Evolutionary conservation across 2,329 filamentous ascomycete genomes (phyloP), one percentile per base, ranked within the genome.

Genomic region (Cordyceps tenuipes): DNA sequence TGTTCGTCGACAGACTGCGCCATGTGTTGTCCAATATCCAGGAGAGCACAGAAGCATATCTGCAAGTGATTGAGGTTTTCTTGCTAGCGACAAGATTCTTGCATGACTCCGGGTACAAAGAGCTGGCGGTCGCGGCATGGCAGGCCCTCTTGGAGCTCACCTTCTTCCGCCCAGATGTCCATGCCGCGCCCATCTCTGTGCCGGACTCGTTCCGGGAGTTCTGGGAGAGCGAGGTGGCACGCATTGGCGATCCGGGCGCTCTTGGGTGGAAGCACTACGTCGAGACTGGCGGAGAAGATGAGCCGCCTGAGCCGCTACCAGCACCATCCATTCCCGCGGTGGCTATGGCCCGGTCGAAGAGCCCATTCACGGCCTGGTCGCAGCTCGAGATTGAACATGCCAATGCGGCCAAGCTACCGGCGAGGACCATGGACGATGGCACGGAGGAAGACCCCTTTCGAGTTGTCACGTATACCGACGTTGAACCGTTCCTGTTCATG

Each of bases 221-320:
- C 64, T 97, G 94, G 94, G 91, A 96, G 62, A 89, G 85, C 60
- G 93, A 97, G 68, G 79, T 84, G 0, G 77, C 88, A 0, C 83
- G 93, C 6, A 81, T 96, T 58, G 93, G 93, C 10, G 93, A 97
- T 66, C 68, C 73, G 0, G 78, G 77, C 2, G 86, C 90, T 3
- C 77, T 79, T 62, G 91, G 91, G 0, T 97, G 91, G 91, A 70
- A 67, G 2, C 67, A 75, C n/a, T 85, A 79, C 64, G 71, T 75
- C 15, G 67, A 71, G n/a, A 68, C 66, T 17, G 68, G 62, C 1
- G 73, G 68, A 15, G 62, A 69, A 61, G 69, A 69, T 17, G 77
- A 80, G 36, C 68, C 75, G 2, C 77, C 78, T 1, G 76, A 79
- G 46, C 67, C 70, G 6, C 55, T 48, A 10, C 62, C 9, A 65